Percentiles rank a stretch among this genome's conserved stretches.
Conservation (phyloP, 2,329 filamentous ascomycete species). For the Claviceps fusiformis region DNA sequence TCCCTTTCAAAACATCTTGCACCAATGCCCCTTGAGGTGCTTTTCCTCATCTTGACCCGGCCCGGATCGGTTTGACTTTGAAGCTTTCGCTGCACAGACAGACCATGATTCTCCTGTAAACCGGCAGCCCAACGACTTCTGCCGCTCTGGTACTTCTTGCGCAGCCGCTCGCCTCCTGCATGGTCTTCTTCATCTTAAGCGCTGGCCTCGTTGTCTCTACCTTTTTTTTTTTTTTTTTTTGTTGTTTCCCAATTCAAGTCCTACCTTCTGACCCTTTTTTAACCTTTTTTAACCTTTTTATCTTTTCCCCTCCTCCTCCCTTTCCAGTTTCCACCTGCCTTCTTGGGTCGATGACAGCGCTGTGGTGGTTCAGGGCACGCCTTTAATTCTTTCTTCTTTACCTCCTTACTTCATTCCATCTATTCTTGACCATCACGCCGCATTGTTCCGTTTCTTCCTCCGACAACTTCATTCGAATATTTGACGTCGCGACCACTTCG, state of each 20-base stretch:
- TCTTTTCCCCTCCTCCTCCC: slow-evolving; percentile 14
- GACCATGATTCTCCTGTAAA: slow-evolving; percentile 3
- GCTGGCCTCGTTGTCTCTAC: slow-evolving; percentile 11
- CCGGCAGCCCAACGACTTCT: slow-evolving; percentile 2
- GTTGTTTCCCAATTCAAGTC: slow-evolving; percentile 8
- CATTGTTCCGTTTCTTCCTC: background rate
- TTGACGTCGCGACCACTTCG: slow-evolving; percentile 1
- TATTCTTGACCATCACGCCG: slow-evolving; percentile 7
- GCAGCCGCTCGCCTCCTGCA: slow-evolving; percentile 8
- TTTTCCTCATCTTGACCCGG: background rate
- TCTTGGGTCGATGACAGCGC: slow-evolving; percentile 8
- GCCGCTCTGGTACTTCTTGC: background rate
- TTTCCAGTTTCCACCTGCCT: too few species aligned
- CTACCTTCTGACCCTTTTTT: too few species aligned
- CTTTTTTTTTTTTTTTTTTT: background rate
- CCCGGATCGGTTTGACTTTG: background rate
- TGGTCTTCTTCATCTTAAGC: slow-evolving; percentile 8
- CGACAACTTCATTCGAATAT: background rate
- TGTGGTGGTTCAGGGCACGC: slow-evolving; percentile 6
- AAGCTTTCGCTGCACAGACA: background rate
- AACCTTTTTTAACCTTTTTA: too few species aligned
- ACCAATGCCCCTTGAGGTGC: background rate
- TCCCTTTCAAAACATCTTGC: background rate
- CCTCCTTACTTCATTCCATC: slow-evolving; percentile 2
- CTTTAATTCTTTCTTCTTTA: background rate